Evolutionary conservation across 2,329 filamentous ascomycete genomes (phyloP), one percentile per base, ranked within the genome.

Genomic region (Aspergillus spinulosporus): DNA sequence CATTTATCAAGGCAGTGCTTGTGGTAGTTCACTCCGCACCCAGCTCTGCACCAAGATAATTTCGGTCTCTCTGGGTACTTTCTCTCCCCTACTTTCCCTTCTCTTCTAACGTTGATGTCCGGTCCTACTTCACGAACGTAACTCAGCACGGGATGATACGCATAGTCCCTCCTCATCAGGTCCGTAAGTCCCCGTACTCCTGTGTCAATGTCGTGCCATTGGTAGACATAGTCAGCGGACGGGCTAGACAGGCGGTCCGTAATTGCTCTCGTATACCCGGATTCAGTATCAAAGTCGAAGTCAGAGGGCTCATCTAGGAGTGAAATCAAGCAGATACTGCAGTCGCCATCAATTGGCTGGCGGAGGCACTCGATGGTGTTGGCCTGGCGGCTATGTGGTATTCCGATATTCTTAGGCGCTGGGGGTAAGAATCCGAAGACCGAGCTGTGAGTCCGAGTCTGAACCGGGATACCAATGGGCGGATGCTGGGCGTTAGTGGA

Each of bases 1-100:
- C 62, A 65, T 42, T 50, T 32, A n/a, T 61, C 52, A 28, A 65
- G 63, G 48, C 63, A 65, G 5, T 7, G 1, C 36, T 58, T 58
- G 39, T 65, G 62, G 52, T 59, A 65, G 46, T 65, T 65, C 36
- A 61, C 54, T 48, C 63, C 62, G 57, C 62, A 65, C 11, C 31
- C 40, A n/a, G 59, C 57, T 39, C 56, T 62, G 57, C 62, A 65
- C 63, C 62, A 65, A n/a, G 45, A 47, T 32, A 65, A 28, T 15
- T 56, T 51, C 8, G 53, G 15, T 7, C 21, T 21, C 21, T 21
- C 21, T 21, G 21, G 21, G 21, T 21, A 21, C 21, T 21, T 21
- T 21, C 21, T 21, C 21, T 21, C 21, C 21, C 21, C 21, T 21
- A 21, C 21, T 21, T 21, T 21, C 21, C 21, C 21, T 21, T 21